Evolutionary conservation across 345 rosid genomes (phyloP), one percentile per base, ranked within the genome.

Genomic region (Theobroma cacao): DNA sequence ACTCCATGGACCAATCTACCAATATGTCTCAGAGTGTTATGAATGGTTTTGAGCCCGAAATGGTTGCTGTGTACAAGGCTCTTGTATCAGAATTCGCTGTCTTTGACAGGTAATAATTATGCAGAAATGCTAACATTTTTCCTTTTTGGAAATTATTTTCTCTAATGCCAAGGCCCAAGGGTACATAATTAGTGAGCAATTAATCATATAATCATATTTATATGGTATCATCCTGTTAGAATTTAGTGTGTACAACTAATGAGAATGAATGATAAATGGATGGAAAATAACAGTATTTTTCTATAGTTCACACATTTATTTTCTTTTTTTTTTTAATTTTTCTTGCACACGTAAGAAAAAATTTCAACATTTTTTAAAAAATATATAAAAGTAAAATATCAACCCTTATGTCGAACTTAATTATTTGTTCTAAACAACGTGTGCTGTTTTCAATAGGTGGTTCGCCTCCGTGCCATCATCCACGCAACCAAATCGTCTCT

Each of bases 1-100:
- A 77, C 72, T 87, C 97, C 6, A 83, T 83, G 95, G 92, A 89
- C 72, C 81, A 86, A 2, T 78, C 92, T 5, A 48, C 71, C 59
- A 88, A 86, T 56, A 84, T 93, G 97, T 87, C 96, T 0, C 53
- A 66, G 43, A 83, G 75, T 74, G 98, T 95, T 28, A 95, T 93
- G 99, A 93, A 90, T 64, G 99, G 97, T 0, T 93, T 95, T 70
- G 61, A 77, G 17, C 98, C 98, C 5, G 91, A 90, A 41, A 76
- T 48, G 87, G 90, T 93, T 26, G 76, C 93, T 77, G 97, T 93
- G n/a, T 95, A 92, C 81, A 80, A 87, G 74, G 17, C 96, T 40
- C 92, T 95, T 22, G 99, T 90, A n/a, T 89, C 93, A 0, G 93
- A 95, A 76, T 95, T 93, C 61, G 94, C 98, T 50, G 89, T 95